A percentile compares a stretch with the other conserved stretches of the same genome.
These are phyloP conservation scores for Lachancea sp. DNA, from an alignment of 805 yeast genomes.

Conservation along the genomic window DNA sequence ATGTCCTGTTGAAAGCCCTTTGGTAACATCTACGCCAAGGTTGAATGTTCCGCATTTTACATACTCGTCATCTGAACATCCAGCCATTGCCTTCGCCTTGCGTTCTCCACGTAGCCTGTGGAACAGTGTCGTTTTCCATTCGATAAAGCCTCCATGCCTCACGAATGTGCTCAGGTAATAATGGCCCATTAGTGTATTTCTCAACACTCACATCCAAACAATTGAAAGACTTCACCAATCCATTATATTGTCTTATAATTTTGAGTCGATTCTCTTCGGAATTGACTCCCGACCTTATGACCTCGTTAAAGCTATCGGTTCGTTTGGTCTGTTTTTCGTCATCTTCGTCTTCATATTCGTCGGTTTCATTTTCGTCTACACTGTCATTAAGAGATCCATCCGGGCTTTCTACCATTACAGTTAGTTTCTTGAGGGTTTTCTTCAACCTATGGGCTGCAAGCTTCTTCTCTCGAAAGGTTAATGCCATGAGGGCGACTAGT, in stretches of 20 bases:
- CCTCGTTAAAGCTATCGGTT: conserved; percentile 18
- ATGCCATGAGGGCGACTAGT: conserved; percentile 36
- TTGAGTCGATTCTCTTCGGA: conserved; percentile 22
- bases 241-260: conserved; percentile 30
- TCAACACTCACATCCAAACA: conserved; percentile 29
- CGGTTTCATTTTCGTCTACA: conserved; percentile 28
- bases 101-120: conserved; percentile 59
- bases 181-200: conserved; percentile 45
- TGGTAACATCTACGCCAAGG: conserved; percentile 18
- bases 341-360: conserved; percentile 26
- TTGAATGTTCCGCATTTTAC: neutral
- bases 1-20: conserved; percentile 36
- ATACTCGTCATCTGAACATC: conserved; percentile 48
- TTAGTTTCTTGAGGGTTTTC: conserved; percentile 34
- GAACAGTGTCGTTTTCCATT: conserved; percentile 57
- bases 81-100: conserved; percentile 69
- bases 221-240: conserved; percentile 27
- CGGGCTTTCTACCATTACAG: conserved; percentile 29
- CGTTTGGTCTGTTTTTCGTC: conserved; percentile 23
- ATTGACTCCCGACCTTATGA: conserved; percentile 24
- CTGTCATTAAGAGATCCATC: conserved; percentile 15
- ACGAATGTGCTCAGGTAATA: conserved; percentile 76
- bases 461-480: conserved; percentile 39
- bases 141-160: conserved; percentile 83
- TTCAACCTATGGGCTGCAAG: conserved; percentile 30